phyloP scores from a whole-genome alignment of 2,329 filamentous ascomycete genomes.

The Aureobasidium sp. region DNA sequence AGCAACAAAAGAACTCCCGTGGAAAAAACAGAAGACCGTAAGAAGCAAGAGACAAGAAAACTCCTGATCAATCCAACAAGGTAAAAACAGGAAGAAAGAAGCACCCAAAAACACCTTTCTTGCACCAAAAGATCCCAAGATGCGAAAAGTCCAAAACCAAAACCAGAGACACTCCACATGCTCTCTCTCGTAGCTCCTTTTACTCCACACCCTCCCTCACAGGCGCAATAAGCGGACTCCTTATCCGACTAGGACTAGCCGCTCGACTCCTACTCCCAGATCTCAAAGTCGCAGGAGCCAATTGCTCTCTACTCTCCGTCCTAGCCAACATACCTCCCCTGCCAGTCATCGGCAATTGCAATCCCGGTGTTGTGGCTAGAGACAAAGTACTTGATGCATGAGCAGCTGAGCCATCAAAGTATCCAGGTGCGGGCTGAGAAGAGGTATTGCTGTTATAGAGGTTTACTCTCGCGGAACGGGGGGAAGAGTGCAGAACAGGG shows the following conservation, averaged over 20 bases:
- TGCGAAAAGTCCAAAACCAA: too few species aligned
- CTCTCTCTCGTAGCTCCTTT: too few species aligned
- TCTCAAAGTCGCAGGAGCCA: slow-evolving; percentile 44
- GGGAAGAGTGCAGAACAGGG: slow-evolving; percentile 10
- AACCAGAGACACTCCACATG: too few species aligned
- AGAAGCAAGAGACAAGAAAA: too few species aligned
- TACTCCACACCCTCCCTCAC: neutral
- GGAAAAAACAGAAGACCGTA: neutral
- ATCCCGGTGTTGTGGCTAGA: neutral
- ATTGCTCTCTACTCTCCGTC: slow-evolving; percentile 76
- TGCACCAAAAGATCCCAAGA: too few species aligned
- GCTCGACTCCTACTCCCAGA: slow-evolving; percentile 41
- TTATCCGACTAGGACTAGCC: slow-evolving; percentile 34
- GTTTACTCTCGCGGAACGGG: slow-evolving; percentile 12
- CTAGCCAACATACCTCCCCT: slow-evolving; percentile 58
- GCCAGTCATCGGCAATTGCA: neutral
- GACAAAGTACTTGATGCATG: neutral
- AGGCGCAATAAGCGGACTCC: slow-evolving; percentile 13
- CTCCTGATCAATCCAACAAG: too few species aligned
- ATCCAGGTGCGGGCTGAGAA: neutral
- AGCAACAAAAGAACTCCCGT: neutral
- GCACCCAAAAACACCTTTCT: too few species aligned
- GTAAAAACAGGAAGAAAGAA: neutral
- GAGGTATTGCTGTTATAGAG: slow-evolving; percentile 20
- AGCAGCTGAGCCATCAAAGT: neutral